Base-by-base conservation (phyloP, 495 filamentous ascomycete species). In the Corynascus novoguineensis region DNA sequence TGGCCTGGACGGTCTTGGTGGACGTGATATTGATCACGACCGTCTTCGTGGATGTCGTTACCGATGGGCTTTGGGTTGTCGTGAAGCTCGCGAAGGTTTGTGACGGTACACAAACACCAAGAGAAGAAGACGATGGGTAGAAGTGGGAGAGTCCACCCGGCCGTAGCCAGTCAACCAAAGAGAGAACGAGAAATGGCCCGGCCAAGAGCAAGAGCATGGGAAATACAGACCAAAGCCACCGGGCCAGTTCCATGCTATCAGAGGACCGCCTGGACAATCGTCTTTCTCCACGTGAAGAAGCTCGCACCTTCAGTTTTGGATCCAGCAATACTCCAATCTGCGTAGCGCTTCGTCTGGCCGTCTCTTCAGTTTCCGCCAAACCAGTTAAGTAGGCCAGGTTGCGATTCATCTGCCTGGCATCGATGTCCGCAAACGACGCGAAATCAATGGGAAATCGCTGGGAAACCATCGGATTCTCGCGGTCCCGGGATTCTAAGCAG, bases 391-490 rank as follows among this genome's bases (percentile, higher is more conserved):
- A 86, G 50, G 86, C 85, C 47, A 91, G 67, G 61, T 89, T 88
- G 53, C 85, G 74, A 64, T 90, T 90, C 65, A 91, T 79, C 63
- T 91, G 87, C 28, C 81, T 71, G 22, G 85, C 80, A 55, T 87
- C 83, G 62, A 91, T 86, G 45, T 82, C 85, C 60, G 84, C 73
- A 56, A 91, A 90, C 0, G 85, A 88, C 48, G 77, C 72, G n/a
- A 88, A 63, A 61, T 91, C 87, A 61, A 90, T 84, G 14, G 87
- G 87, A 21, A 86, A 75, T 14, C 86, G 80, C 57, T 75, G 74
- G 29, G 85, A 68, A 50, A 84, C 70, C 28, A 75, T 69, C 3
- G 73, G 76, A 57, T 78, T 76, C 27, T 75, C 70, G 10, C 74
- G 59, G 62, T 82, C 71, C 59, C 80, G 75, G 46, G 84, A 83